Evolutionary conservation across 139 green algal genomes (phyloP), one percentile per base, ranked within the genome.

Genomic region (Closterium sp.): DNA sequence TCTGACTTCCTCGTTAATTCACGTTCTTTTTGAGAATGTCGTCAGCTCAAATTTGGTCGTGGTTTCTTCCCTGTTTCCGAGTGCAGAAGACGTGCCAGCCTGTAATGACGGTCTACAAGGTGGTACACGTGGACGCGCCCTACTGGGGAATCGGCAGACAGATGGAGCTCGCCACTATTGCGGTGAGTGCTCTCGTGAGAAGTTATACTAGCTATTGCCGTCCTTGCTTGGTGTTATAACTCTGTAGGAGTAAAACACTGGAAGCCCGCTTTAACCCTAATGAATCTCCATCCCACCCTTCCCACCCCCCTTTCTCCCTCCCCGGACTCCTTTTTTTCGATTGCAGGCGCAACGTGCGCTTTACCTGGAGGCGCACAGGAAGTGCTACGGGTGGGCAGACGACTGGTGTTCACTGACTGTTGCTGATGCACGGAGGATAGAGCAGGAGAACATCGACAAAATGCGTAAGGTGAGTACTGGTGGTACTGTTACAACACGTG

Each of bases 81-180:
- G 10, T 45, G 42, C 91, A 94, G 92, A 5, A 94, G 21, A 94
- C 31, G 19, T 91, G 88, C 11, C 31, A 92, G 22, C 92, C 92
- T 28, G 29, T 91, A 21, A 94, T 94, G 92, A 85, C 32, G 3
- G 92, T 91, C 17, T 94, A 94, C 90, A 94, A 94, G 89, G n/a
- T 94, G 17, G 92, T 94, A 22, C 19, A 17, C 27, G 89, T 94
- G 85, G 92, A 94, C 38, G 90, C 94, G 24, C 92, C 92, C 32
- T 94, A 94, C n/a, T 94, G 70, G 62, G 92, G 92, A 45, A 88
- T 94, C 13, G 89, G 92, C 31, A 4, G 13, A 11, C 87, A 50
- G 24, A 31, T 93, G 31, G 91, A 93, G 70, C 50, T 89, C 86
- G 31, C 31, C 4, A 38, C 86, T 89, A 22, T 34, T 0, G 86